Evolutionary conservation across 1,284 basidiomycete species (phyloP), one percentile per base, ranked within the genome.

Genomic region (Peniophora sp.): DNA sequence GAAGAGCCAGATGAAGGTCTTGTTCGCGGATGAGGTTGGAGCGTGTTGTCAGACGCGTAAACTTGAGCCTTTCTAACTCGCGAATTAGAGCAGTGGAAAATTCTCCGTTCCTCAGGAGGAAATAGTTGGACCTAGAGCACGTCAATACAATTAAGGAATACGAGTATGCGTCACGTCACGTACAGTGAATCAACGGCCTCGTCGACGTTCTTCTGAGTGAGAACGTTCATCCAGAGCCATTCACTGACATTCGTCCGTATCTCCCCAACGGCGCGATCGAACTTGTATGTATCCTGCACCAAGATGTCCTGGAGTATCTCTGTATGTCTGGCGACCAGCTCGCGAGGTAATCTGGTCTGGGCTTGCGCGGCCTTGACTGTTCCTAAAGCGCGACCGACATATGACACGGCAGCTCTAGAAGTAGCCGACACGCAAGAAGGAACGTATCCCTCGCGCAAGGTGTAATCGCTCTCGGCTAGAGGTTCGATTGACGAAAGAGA

Each of bases 191-290:
- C 76, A 11, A 91, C 77, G 0, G 87, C 81, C 22, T 83, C 84
- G 54, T 88, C 82, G 0, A 95, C 87, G 56, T 92, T 88, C 55
- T 81, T 79, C 58, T 79, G 80, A 1, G 91, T 95, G 49, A 96
- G 72, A 27, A 96, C 85, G 60, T 93, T 91, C 27, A 82, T 69
- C 91, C 93, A 96, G 2, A 96, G 72, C 92, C 92, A 96, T 69
- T 93, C 91, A 56, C 88, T 85, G 51, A 90, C 75, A 51, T 83
- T 79, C 2, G 75, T 83, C 52, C 86, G 69, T 48, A 92, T 86
- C 52, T 83, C 78, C 22, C 79, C 71, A 24, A 93, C 78, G 51
- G 84, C 77, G 17, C 73, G 68, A 60, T 90, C 88, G 58, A 94
- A 88, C n/a, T 72, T 75, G 55, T 87, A 84, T 50, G 80, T 79